Evolutionary conservation across 2,329 filamentous ascomycete species (phyloP), one percentile per base, ranked within the genome.

Genomic region (Emergomyces pasteurianus): DNA sequence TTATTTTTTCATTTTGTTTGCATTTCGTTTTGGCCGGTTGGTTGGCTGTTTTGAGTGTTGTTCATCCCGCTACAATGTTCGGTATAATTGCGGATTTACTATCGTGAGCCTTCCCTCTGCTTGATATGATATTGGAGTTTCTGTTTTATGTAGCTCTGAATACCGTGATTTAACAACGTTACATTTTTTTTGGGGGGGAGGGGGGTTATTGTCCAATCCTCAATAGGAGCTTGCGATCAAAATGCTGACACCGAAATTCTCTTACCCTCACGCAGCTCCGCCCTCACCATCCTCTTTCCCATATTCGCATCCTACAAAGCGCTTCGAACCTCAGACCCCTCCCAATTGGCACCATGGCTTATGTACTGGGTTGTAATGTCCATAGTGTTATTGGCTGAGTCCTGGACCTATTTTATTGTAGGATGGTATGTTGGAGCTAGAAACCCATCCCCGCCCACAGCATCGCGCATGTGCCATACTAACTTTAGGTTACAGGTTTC

Each of bases 361-460:
- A 97, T 97, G 88, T 99, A 97, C 82, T 99, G 92, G 88, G 90
- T 96, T 63, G 90, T 96, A 28, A 83, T 96, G 65, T 89, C 89
- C 63, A 87, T 89, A 73, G 84, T 86, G 68, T 81, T 92, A 61
- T 83, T 94, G 63, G 84, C 86, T 75, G 94, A 97, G 78, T 92
- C 88, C 54, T 95, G 91, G 84, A 86, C 88, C 61, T 85, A 87
- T 69, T 96, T 92, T 77, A 86, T 97, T 70, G 82, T 97, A 54
- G 82, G 82, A 73, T 97, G 91, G 87, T 86, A 76, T 58, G 77
- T 61, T 36, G 21, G 47, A 58, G 21, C 43, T 14, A n/a, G 23
- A 23, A 31, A n/a, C 52, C 52, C 7, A 34, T 54, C 23, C 34
- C 2, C 28, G 36, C 36, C 2, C 18, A 16, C 18, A 38, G 21